Evolutionary conservation across 2,329 filamentous ascomycete genomes (phyloP).

Genomic region (Aphanocladium album): DNA sequence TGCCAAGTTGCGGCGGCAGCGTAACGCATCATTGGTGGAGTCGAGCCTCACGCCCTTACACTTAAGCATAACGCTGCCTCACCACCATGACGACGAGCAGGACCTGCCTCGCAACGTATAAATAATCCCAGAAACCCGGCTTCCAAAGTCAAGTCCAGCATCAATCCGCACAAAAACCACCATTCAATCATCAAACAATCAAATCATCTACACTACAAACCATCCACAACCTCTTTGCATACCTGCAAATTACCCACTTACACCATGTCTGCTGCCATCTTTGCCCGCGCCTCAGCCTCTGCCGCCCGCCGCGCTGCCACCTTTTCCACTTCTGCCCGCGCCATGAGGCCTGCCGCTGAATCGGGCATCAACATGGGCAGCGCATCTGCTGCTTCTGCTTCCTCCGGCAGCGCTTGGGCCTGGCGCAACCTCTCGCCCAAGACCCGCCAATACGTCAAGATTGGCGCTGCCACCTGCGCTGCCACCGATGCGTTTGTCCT

Average conservation of each 20-base stretch:
- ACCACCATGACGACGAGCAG: background rate
- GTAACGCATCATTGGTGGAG: background rate
- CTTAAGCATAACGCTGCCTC: background rate
- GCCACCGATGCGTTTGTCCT: slow-evolving; percentile 5
- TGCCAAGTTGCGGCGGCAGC: background rate
- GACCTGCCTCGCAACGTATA: background rate
- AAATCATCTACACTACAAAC: background rate
- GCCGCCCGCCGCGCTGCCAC: slow-evolving; percentile 1
- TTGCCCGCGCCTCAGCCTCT: background rate
- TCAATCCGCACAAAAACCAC: background rate
- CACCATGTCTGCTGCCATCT: slow-evolving; percentile 6
- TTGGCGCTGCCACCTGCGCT: background rate
- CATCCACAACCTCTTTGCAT: background rate
- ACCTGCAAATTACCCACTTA: background rate
- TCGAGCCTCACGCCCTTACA: background rate
- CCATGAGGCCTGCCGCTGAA: background rate
- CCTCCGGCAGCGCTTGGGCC: background rate
- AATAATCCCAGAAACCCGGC: background rate
- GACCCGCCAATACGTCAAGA: slow-evolving; percentile 9
- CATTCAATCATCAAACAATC: background rate
- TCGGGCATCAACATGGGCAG: background rate
- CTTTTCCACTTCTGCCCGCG: background rate
- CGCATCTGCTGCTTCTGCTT: background rate
- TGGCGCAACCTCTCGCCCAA: slow-evolving; percentile 9
- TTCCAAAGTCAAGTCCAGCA: background rate